These are phyloP conservation scores for Trypanosoma cruzi DNA, from an alignment of 208 protist genomes.

Conservation along the genomic window DNA sequence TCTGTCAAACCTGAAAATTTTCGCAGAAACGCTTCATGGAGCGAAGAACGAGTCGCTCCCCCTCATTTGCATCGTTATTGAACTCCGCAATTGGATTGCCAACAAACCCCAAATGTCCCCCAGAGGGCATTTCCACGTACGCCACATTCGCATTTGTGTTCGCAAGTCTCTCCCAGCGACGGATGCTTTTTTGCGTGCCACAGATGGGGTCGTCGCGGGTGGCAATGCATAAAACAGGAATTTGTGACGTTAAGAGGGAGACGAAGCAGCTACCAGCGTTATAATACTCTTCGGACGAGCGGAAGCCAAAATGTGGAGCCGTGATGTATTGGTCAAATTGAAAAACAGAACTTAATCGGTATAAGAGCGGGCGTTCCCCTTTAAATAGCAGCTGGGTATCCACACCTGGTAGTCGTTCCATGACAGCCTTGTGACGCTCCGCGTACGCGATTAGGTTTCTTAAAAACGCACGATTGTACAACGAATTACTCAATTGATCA, in stretches of 20 bases:
- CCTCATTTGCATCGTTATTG: constrained; percentile 30
- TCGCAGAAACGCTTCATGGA: constrained; percentile 30
- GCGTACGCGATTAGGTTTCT: constrained; percentile 42
- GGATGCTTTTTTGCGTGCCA: constrained; percentile 26
- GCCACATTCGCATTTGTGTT: constrained; percentile 32
- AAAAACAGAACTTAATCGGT: constrained; percentile 21
- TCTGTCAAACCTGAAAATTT: constrained; percentile 3
- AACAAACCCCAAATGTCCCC: constrained; percentile 69
- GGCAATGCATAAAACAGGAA: constrained; percentile 49
- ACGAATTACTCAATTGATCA: constrained; percentile 19
- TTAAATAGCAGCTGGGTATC: constrained; percentile 30
- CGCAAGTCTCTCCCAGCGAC: constrained; percentile 35
- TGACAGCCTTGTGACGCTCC: constrained; percentile 37
- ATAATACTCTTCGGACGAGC: constrained; percentile 44
- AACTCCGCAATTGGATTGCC: constrained; percentile 32
- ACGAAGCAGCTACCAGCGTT: constrained; percentile 33
- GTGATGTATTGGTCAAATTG: constrained; percentile 56
- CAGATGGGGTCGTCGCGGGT: constrained; percentile 52
- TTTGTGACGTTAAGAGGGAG: constrained; percentile 33
- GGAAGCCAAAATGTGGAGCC: constrained; percentile 52
- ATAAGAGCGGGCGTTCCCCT: constrained; percentile 22
- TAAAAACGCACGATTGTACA: constrained; percentile 35
- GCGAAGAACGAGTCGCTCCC: constrained; percentile 48
- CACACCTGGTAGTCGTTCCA: constrained; percentile 36
- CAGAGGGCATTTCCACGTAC: constrained; percentile 53